Percentiles rank a stretch among this genome's conserved stretches.
phyloP scores from a whole-genome alignment of 2,329 filamentous ascomycete genomes.

The Cylindrodendrum hubeiense region DNA sequence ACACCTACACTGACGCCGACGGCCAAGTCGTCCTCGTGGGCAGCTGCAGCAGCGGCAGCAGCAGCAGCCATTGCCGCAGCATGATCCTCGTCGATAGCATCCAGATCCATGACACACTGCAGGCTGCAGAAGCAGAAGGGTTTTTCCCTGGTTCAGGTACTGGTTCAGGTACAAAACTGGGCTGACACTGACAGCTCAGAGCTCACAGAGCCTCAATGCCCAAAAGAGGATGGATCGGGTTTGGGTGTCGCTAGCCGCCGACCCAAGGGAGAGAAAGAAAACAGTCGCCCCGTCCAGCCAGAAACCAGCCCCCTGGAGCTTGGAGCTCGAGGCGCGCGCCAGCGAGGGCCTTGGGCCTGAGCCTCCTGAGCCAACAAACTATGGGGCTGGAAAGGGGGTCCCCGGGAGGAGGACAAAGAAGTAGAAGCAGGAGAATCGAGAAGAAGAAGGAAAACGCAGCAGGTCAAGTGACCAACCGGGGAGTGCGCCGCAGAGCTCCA shows the following conservation, averaged over 20 bases:
- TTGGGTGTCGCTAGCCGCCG: constrained; percentile 35
- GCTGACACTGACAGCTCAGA: constrained; percentile 27
- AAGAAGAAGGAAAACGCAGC: not conserved
- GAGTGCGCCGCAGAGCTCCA: not conserved
- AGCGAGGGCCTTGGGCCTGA: constrained; percentile 17
- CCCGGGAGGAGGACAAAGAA: not conserved
- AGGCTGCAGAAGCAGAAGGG: constrained; percentile 19
- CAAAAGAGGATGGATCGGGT: constrained; percentile 22
- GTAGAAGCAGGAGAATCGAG: not conserved
- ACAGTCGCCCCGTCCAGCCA: constrained; percentile 30
- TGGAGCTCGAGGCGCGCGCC: constrained; percentile 26
- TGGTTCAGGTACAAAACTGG: not conserved
- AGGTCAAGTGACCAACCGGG: constrained; percentile 3
- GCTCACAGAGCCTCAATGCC: constrained; percentile 38
- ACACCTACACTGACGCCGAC: constrained; percentile 21
- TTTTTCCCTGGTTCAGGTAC: constrained; percentile 14
- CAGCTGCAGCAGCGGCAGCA: constrained; percentile 35
- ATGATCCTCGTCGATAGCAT: constrained; percentile 43
- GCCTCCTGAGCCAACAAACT: constrained; percentile 10
- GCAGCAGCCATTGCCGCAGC: constrained; percentile 42
- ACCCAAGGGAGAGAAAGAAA: constrained; percentile 36
- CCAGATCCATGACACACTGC: constrained; percentile 38
- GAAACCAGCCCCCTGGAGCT: constrained; percentile 29
- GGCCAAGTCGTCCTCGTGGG: constrained; percentile 35
- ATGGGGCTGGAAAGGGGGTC: constrained; percentile 1